Base-by-base conservation (phyloP, 1,139 yeast genomes). In the Taphrina communis region DNA sequence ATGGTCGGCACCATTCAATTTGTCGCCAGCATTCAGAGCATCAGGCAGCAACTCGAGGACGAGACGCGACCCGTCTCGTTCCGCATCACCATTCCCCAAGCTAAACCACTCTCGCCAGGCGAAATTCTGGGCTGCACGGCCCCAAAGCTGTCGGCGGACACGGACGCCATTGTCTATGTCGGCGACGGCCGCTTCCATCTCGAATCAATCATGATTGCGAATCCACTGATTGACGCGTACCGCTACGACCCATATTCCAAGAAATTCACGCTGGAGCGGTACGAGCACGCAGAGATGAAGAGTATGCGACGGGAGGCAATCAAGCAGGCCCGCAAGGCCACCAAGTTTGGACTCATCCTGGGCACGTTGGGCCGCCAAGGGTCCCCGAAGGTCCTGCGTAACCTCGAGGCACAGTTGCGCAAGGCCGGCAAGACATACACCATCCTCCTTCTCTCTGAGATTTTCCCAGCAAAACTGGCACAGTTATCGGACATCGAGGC, bases 361-460 rank as follows among this genome's bases (percentile, higher is more conserved):
- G 99, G 99, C n/a, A 96, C 97, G 0, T 81, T 94, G 68, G 99
- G 99, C 3, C 85, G 99, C 75, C 99, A 94, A 79, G 99, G 99
- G 6, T 88, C 75, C 85, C 94, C 5, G 81, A 84, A 36, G 93
- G 99, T 0, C 83, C 91, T 60, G 66, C 66, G 69, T 36, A 73
- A 70, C 25, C 63, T 73, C 91, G 92, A 77, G 75, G 77, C 6
- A 81, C 82, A 70, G 80, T 91, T 63, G 74, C 75, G 0, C 77
- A 50, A 76, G 9, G 82, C 82, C 17, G 95, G 95, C 0, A 84
- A 86, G 69, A 84, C 84, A 36, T 91, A 90, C 1, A 91, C 91
- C 0, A 88, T 90, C 75, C 92, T 94, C 69, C 88, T 94, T 31
- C 78, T 95, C 35, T 89, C 97, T 71, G 99, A 94, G 77, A 91